Evolutionary conservation across 345 rosid genomes (phyloP), one percentile per base, ranked within the genome.

Genomic region (Trapa incisa): DNA sequence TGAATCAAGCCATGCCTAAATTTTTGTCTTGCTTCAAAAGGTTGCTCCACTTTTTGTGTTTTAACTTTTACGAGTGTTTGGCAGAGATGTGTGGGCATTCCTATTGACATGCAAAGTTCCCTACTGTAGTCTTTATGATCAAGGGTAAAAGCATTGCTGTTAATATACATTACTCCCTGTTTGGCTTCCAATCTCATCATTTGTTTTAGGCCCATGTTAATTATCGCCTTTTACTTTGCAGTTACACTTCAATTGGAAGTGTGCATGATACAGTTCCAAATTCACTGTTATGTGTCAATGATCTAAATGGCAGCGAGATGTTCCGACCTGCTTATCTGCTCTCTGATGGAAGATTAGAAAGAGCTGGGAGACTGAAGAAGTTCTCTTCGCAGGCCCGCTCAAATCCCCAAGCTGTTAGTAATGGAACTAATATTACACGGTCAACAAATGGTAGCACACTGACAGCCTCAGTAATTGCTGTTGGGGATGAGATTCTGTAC

Each of bases 401-500:
- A 54, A 64, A 41, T 56, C 12, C 53, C 66, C 72, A 74, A 22
- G 68, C 75, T 42, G 70, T 37, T 58, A 75, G 74, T 14, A 84
- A 76, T 62, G 82, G 79, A 71, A 69, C 76, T 74, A 81, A 72
- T 33, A 39, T 29, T 41, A 41, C 43, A 8, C 7, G 43, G 4
- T 4, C 43, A 41, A 41, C 7, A 8, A 41, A 41, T 41, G 43
- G 43, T 8, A 41, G 43, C 43, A 41, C 43, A 41, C 7, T 41
- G 43, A 41, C 43, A 41, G 43, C 89, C 67, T 83, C 99, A 33
- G 83, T 76, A 32, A 86, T 94, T 68, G 85, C 86, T 65, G 96
- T 94, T 38, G 97, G 97, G 13, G 96, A 94, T 84, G 99, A 94
- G 96, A 86, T 94, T 81, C 87, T 94, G 99, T 94, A 91, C 83